Conservation (phyloP, 2,329 filamentous ascomycete genomes). For the Aureobasidium lini region DNA sequence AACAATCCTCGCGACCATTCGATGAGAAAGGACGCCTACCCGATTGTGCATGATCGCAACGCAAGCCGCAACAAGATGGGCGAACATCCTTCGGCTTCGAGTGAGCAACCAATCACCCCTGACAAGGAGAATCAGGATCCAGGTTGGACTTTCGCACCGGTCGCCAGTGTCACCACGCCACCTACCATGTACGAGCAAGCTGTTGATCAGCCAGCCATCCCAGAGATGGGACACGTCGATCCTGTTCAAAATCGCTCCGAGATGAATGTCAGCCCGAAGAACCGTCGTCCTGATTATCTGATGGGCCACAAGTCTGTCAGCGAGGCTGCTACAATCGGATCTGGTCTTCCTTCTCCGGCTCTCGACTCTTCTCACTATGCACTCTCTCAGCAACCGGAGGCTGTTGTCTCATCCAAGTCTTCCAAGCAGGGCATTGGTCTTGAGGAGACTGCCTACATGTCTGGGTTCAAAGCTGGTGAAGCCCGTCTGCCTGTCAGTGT, state of each 20-base stretch:
- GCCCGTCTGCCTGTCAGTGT: conserved; percentile 21
- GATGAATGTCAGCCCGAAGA: conserved; percentile 16
- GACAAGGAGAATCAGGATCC: conserved; percentile 19
- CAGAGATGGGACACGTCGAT: not conserved
- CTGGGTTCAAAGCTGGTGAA: conserved; percentile 27
- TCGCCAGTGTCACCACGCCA: conserved; percentile 12
- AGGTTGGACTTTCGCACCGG: conserved; percentile 18
- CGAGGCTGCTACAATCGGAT: not conserved
- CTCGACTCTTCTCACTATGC: not conserved
- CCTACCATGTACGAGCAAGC: not conserved
- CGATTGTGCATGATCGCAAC: conserved; percentile 1
- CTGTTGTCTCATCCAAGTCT: not conserved
- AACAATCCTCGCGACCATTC: conserved; percentile 31
- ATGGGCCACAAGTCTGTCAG: conserved; percentile 9
- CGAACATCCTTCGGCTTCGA: not conserved
- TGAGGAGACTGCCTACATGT: conserved; percentile 21
- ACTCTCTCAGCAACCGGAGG: not conserved
- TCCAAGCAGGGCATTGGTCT: not conserved
- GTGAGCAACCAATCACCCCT: conserved; percentile 16
- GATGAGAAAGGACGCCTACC: conserved; percentile 25
- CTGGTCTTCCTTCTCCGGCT: not conserved
- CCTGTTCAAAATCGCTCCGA: conserved; percentile 14
- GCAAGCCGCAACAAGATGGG: not conserved
- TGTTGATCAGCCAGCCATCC: not conserved
- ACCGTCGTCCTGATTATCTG: conserved; percentile 2